These are phyloP conservation scores for Aspergillus melleus DNA, from an alignment of 2,329 filamentous ascomycete species.

Conservation along the genomic window DNA sequence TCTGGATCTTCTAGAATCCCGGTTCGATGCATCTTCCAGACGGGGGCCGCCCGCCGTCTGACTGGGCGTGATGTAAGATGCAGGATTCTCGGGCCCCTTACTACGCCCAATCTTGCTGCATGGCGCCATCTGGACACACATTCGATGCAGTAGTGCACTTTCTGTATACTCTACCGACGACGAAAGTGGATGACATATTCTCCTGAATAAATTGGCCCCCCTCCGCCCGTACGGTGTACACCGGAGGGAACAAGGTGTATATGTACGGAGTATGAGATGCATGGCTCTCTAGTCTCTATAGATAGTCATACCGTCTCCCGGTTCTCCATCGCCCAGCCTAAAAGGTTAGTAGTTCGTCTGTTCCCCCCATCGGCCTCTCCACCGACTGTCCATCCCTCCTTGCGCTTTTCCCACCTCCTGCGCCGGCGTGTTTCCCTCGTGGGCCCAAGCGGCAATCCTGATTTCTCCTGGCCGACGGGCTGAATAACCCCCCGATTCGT, in stretches of 20 bases:
- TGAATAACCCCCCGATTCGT: constrained; percentile 1
- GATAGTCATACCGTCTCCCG: background rate
- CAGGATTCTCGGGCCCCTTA: background rate
- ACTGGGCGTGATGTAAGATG: background rate
- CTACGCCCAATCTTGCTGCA: background rate
- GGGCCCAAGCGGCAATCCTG: constrained; percentile 18
- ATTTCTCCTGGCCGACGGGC: constrained; percentile 12
- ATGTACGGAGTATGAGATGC: background rate
- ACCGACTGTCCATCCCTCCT: constrained; percentile 4
- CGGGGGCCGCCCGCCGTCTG: background rate
- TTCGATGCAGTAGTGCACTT: background rate
- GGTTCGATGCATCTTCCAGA: background rate
- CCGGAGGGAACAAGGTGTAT: no score
- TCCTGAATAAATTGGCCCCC: background rate
- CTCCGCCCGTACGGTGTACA: background rate
- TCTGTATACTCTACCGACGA: background rate
- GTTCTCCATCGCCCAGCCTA: background rate
- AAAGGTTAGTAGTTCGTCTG: constrained; percentile 2
- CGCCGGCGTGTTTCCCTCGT: constrained; percentile 14
- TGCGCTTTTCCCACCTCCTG: constrained; percentile 5
- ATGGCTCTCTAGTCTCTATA: background rate
- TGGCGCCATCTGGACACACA: background rate
- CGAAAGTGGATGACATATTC: background rate
- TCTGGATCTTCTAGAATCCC: background rate
- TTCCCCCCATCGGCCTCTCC: constrained; percentile 3